Evolutionary conservation across 2,329 filamentous ascomycete species (phyloP), one percentile per base, ranked within the genome.

Genomic region (Dothidotthia symphoricarpi): DNA sequence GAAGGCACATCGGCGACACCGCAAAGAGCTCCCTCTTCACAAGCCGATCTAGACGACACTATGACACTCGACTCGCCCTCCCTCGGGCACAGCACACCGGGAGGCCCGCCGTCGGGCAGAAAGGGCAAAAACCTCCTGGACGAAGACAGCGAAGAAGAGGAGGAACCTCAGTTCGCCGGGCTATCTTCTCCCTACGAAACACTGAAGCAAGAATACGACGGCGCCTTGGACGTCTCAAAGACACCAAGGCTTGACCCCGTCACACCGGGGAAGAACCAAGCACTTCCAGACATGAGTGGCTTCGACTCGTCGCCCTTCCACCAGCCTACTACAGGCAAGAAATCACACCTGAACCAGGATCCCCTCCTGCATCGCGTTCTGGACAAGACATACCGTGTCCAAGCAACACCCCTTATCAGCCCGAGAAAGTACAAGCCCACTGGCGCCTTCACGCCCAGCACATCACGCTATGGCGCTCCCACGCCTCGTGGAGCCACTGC

Each of bases 351-450:
- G 64, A 72, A 69, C 55, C 79, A 81, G 43, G 88, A 96, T 60
- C 86, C 87, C 3, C 75, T 97, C 7, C 77, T 98, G 27, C 91
- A 97, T 65, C 86, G 86, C 41, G 76, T 97, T n/a, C 80, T 95
- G 4, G 90, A 97, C 73, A 96, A 94, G 69, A 96, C 86, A 41
- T 98, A 95, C 71, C 87, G 91, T 22, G 77, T 98, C 16, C 88
- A 94, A 67, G 88, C 91, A 5, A 98, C 93, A 8, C 93, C 93
- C 0, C 83, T 93, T 51, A 83, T 82, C n/a, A 84, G 82, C 8
- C 71, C 70, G 27, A 63, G 64, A 4, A 72, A 72, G 41, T 69
- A 72, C 49, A 72, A 70, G 17, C 64, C 67, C 1, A 59, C 59
- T 3, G 56, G 57, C 10, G 61, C 55, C 0, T 61, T 64, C 24